A percentile compares a stretch with the other conserved stretches of the same genome.
Evolutionary conservation across 1,139 yeast species (phyloP).

Genomic region (Sugiyamaella novakii): DNA sequence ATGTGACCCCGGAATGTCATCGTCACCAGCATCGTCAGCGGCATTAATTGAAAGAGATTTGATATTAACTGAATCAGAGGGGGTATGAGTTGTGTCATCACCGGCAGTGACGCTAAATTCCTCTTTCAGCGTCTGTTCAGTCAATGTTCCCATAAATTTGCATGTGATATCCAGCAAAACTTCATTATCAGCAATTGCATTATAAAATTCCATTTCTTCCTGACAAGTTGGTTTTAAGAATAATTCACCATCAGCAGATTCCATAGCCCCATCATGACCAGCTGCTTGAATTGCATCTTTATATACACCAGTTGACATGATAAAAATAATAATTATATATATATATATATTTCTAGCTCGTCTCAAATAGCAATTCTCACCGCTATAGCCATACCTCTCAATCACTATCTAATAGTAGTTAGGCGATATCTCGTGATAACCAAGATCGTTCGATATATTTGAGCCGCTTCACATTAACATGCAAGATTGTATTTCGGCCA

Average conservation of each 20-base stretch:
- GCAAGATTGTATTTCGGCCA: too few species aligned
- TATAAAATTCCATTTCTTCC: constrained; percentile 74
- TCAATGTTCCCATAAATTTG: constrained; percentile 46
- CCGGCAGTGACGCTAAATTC: neutral
- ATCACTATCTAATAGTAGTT: neutral
- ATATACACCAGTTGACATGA: constrained; percentile 4
- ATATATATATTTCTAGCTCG: too few species aligned
- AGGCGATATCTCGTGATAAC: neutral
- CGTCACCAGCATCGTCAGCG: too few species aligned
- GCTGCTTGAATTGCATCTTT: constrained; percentile 61
- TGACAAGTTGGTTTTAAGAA: constrained; percentile 68
- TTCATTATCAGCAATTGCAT: constrained; percentile 34
- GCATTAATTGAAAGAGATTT: neutral
- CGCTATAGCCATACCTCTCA: too few species aligned
- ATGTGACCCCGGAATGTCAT: too few species aligned
- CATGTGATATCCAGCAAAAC: constrained; percentile 41
- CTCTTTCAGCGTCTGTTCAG: constrained; percentile 30
- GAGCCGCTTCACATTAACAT: constrained; percentile 9
- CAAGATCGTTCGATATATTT: neutral
- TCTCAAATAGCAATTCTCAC: too few species aligned
- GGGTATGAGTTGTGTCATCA: neutral
- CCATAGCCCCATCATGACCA: constrained; percentile 83
- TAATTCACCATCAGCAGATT: constrained; percentile 60
- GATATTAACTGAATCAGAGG: neutral
- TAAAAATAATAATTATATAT: too few species aligned